Conservation (phyloP, 257 asterid genomes). For the Lithospermum erythrorhizon region DNA sequence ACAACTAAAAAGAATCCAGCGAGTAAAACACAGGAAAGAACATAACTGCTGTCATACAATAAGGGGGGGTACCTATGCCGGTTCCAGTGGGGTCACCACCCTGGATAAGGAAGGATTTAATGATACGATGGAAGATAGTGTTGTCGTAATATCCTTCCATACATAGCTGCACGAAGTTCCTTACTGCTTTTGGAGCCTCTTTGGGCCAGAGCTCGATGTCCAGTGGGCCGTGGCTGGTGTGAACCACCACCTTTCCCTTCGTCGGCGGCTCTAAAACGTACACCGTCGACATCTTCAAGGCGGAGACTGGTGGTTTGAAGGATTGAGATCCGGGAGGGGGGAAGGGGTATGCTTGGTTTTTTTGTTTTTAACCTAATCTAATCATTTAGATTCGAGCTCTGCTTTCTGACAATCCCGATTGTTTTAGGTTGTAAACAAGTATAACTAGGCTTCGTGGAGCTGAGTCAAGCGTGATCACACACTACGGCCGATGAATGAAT, state of each 20-base stretch:
- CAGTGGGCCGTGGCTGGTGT: constrained; percentile 75
- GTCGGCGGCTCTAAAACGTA: constrained; percentile 97
- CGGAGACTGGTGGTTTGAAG: too few species aligned
- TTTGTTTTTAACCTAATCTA: too few species aligned
- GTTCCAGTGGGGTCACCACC: constrained; percentile 86
- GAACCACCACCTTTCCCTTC: constrained; percentile 72
- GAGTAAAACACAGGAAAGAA: neutral
- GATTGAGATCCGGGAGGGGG: too few species aligned
- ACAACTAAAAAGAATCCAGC: neutral
- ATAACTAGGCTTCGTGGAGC: too few species aligned
- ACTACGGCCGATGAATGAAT: too few species aligned
- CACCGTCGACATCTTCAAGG: constrained; percentile 58
- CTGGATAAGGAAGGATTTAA: constrained; percentile 72
- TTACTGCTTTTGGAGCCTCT: constrained; percentile 93
- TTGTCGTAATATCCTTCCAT: constrained; percentile 79
- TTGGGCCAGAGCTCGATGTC: constrained; percentile 98
- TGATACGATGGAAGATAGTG: constrained; percentile 77
- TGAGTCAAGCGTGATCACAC: too few species aligned
- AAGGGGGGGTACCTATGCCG: constrained; percentile 47
- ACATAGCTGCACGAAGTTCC: constrained; percentile 94
- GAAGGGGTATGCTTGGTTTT: too few species aligned
- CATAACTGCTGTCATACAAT: neutral
- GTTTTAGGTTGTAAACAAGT: too few species aligned
- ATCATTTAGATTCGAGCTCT: too few species aligned
- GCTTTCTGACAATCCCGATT: too few species aligned